These are phyloP conservation scores for Colletotrichum godetiae DNA, from an alignment of 2,329 filamentous ascomycete genomes.

Conservation along the genomic window DNA sequence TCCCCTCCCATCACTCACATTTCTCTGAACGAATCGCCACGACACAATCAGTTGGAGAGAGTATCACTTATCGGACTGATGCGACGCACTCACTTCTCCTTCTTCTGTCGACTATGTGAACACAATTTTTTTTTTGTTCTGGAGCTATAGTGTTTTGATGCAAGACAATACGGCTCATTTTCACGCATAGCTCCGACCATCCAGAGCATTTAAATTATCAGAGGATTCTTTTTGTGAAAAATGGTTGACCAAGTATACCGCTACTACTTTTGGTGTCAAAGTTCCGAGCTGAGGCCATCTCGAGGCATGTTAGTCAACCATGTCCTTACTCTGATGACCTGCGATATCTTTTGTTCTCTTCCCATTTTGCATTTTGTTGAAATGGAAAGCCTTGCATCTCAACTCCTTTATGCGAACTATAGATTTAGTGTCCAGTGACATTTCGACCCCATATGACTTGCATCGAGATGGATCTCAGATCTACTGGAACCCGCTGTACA, in stretches of 20 bases:
- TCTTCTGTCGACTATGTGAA: background rate
- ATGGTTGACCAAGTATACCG: too few species aligned
- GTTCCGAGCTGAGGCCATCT: too few species aligned
- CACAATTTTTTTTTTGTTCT: background rate
- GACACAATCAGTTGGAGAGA: background rate
- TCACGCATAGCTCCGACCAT: too few species aligned
- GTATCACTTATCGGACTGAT: background rate
- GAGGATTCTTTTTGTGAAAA: too few species aligned
- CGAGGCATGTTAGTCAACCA: too few species aligned
- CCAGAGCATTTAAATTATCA: too few species aligned
- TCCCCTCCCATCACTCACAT: background rate
- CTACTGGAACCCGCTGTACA: background rate
- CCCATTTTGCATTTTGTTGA: too few species aligned
- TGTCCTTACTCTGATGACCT: background rate
- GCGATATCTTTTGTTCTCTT: background rate
- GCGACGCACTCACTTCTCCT: background rate
- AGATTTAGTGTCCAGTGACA: background rate
- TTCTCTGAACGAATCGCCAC: background rate
- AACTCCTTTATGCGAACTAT: background rate
- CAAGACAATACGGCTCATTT: too few species aligned
- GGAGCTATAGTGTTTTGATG: too few species aligned
- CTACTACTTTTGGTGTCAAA: too few species aligned
- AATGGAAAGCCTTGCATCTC: background rate
- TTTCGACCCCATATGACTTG: background rate
- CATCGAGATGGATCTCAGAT: background rate